Evolutionary conservation across 2,329 filamentous ascomycete species (phyloP), one percentile per base, ranked within the genome.

Genomic region (Trichoderma sp.): DNA sequence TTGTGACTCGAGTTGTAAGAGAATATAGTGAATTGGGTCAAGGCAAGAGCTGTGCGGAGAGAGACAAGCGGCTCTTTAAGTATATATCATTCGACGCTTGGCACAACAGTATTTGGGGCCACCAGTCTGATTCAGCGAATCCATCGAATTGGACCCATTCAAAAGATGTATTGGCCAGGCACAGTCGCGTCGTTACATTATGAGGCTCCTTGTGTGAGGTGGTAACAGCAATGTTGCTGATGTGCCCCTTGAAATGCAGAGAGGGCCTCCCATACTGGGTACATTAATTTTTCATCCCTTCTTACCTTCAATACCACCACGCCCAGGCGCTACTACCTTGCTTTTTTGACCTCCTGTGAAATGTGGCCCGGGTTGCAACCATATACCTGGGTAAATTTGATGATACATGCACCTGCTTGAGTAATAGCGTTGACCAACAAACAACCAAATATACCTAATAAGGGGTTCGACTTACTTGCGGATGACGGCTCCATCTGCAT

Each of bases 191-290:
- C 47, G 60, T 63, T 63, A 63, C 60, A 63, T 65, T 53, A 16
- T 6, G 1, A 35, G 31, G 11, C 37, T 35, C 29, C n/a, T 5
- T 24, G 21, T 16, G 1, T 29, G 29, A 49, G 35, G 58, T 29
- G 40, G 63, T n/a, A 5, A 40, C 27, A 68, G 52, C 31, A 35
- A 59, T 40, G 61, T 31, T 66, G 60, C 13, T 52, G 24, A 49
- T 40, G 56, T 5, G 33, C 47, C 60, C 55, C 33, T 33, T 58
- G 40, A 52, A 40, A 10, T 52, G 55, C 55, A 59, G 40, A 59
- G 55, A 29, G 40, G 58, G 57, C 63, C 53, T 66, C 40, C 63
- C 21, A 35, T n/a, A 49, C 27, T 49, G 14, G 63, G n/a, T n/a
- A 29, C 37, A 58, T 66, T 10, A n/a, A 58, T 49, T 33, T 58